These are phyloP conservation scores for Eucalyptus erythrocorys DNA, from an alignment of 345 rosid species.

Conservation along the genomic window DNA sequence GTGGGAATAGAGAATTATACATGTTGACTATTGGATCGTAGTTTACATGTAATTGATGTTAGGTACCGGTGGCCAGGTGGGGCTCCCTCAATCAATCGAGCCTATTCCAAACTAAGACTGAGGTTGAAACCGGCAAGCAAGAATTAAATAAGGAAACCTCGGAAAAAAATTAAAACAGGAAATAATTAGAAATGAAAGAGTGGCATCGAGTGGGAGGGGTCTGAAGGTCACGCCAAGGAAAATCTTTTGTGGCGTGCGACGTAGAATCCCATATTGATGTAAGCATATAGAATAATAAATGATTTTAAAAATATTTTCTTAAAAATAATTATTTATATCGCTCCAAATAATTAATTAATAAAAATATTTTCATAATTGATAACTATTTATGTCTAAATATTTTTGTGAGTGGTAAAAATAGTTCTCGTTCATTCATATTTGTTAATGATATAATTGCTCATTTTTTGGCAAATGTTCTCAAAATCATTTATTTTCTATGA, in stretches of 20 bases:
- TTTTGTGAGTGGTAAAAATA: fast-evolving
- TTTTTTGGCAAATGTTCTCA: too few species aligned
- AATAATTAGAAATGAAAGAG: background rate
- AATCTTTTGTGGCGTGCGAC: background rate
- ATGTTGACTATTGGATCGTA: background rate
- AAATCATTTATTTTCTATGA: too few species aligned
- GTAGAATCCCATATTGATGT: background rate
- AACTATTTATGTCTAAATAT: background rate
- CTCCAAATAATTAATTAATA: fast-evolving
- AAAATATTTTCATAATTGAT: fast-evolving
- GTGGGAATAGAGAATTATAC: background rate
- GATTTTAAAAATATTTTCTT: background rate
- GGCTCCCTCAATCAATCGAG: background rate
- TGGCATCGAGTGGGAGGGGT: background rate
- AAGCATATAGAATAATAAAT: background rate
- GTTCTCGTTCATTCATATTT: too few species aligned
- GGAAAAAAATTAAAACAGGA: background rate
- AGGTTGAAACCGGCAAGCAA: background rate
- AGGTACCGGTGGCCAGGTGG: background rate
- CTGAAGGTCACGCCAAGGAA: background rate
- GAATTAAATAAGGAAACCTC: background rate
- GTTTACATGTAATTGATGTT: background rate
- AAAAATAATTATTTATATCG: fast-evolving
- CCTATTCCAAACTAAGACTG: background rate
- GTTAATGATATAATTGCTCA: too few species aligned